phyloP scores from a whole-genome alignment of 768 basidiomycete genomes.

The Ephemerocybe angulata region DNA sequence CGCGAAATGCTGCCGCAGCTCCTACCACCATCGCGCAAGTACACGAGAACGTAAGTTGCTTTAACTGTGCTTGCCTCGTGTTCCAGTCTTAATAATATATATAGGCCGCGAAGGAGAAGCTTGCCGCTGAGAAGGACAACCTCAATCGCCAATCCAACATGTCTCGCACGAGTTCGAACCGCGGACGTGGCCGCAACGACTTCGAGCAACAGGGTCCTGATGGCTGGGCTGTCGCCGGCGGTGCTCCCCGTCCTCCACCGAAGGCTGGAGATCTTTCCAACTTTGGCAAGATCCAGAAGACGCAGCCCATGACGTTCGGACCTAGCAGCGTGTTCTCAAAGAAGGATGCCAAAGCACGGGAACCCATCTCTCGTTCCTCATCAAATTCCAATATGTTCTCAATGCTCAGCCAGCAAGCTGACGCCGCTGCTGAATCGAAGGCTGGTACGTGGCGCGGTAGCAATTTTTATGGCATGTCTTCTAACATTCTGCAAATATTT shows the following conservation, averaged over 20 bases:
- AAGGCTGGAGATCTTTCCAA: slow-evolving; percentile 84
- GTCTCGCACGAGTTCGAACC: slow-evolving; percentile 87
- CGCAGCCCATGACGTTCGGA: slow-evolving; percentile 70
- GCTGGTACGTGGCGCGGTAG: slow-evolving; percentile 41
- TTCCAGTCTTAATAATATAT: neutral
- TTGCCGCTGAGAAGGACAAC: slow-evolving; percentile 56
- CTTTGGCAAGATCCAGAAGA: slow-evolving; percentile 81
- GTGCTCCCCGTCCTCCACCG: slow-evolving; percentile 53
- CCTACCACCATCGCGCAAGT: slow-evolving; percentile 88
- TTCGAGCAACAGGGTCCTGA: slow-evolving; percentile 64
- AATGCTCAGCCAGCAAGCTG: slow-evolving; percentile 65
- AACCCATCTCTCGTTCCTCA: slow-evolving; percentile 73
- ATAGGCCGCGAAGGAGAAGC: slow-evolving; percentile 82
- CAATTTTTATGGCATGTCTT: neutral
- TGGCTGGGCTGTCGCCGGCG: slow-evolving; percentile 79
- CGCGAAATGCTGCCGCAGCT: slow-evolving; percentile 66
- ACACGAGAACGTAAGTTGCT: slow-evolving; percentile 69
- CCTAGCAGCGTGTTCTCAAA: slow-evolving; percentile 76
- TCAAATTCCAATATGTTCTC: slow-evolving; percentile 87
- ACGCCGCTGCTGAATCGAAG: slow-evolving; percentile 45
- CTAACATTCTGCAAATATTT: slow-evolving; percentile 1
- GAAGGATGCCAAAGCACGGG: slow-evolving; percentile 62
- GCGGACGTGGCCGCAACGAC: slow-evolving; percentile 69
- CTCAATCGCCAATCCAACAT: slow-evolving; percentile 65
- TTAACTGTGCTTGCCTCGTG: slow-evolving; percentile 4